A percentile compares a stretch with the other conserved stretches of the same genome.
phyloP scores from a whole-genome alignment of 2,329 filamentous ascomycete species.

The Fonsecaea multimorphosa region DNA sequence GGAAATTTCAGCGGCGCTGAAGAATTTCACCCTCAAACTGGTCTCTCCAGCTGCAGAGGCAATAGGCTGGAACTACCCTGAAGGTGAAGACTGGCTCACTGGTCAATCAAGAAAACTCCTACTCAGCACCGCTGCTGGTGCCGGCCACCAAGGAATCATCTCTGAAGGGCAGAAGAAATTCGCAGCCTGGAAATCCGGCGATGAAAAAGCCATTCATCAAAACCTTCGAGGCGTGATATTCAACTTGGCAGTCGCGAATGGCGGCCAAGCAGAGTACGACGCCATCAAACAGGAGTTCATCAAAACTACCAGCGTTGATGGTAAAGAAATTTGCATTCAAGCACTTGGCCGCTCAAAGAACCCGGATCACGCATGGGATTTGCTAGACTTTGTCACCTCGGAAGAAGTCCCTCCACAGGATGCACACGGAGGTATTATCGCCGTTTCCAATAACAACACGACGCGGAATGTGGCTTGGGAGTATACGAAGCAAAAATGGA shows the following conservation, averaged over 20 bases:
- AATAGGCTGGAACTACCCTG: constrained; percentile 83
- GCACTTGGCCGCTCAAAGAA: constrained; percentile 78
- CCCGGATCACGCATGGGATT: constrained; percentile 68
- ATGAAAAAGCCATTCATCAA: constrained; percentile 75
- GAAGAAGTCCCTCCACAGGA: constrained; percentile 85
- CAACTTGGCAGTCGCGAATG: constrained; percentile 76
- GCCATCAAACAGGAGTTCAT: constrained; percentile 85
- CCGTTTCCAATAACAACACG: constrained; percentile 73
- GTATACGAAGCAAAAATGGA: constrained; percentile 85
- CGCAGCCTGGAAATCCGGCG: constrained; percentile 73
- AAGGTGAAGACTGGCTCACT: constrained; percentile 79
- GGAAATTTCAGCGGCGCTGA: constrained; percentile 72
- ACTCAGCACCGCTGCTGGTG: constrained; percentile 74
- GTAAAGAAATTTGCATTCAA: constrained; percentile 82
- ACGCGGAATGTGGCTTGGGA: constrained; percentile 80
- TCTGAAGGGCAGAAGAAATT: constrained; percentile 80
- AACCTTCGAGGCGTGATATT: constrained; percentile 82
- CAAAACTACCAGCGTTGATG: constrained; percentile 82
- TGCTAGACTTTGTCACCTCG: constrained; percentile 78
- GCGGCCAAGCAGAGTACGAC: constrained; percentile 71
- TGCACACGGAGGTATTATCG: constrained; percentile 78
- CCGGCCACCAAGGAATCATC: constrained; percentile 73
- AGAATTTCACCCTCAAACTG: constrained; percentile 77
- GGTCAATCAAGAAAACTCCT: constrained; percentile 83
- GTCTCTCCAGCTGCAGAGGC: constrained; percentile 75